Base-by-base conservation (phyloP, 441 rosid genomes). In the Mallotus japonicus region DNA sequence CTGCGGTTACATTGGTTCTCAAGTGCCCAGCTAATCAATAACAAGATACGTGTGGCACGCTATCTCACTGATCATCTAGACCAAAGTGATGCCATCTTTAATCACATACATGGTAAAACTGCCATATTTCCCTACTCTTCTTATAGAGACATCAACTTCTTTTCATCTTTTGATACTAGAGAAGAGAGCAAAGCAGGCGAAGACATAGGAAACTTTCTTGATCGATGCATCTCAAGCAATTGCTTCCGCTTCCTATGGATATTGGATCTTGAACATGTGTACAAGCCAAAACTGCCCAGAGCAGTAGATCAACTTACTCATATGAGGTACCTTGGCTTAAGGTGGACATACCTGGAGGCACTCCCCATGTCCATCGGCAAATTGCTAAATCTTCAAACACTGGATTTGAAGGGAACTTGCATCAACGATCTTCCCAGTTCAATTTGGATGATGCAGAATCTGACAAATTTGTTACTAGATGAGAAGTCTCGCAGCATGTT, bases 121-220 rank as follows among this genome's bases (percentile, higher is more conserved):
- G 0, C 37, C 3, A 5, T 10, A 47, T 11, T 16, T 57, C 7
- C 44, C 5, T 60, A 17, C 10, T 8, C 17, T 46, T 60, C 28
- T 9, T 60, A 71, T 3, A 71, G 24, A 24, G 32, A 71, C 10
- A 2, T n/a, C 5, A 50, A 34, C 3, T 47, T 50, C 12, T 71
- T 71, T 62, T 13, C 61, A n/a, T 71, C 67, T 0, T 71, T 71
- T 62, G 50, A 71, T 32, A 49, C 67, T 32, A 59, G 50, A 28
- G 67, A 71, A 61, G 67, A 19, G 46, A 59, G 55, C 40, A 42
- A 3, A 22, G 46, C 66, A 15, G 74, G 74, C 50, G 59, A 71
- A 61, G 74, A 71, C 13, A 28, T 61, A n/a, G 50, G 50, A 1
- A 49, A 61, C 6, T 71, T 71, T 51, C 67, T 71, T 61, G 47